Base-by-base conservation (phyloP, 768 basidiomycete species). In the Pleurotus giganteus region DNA sequence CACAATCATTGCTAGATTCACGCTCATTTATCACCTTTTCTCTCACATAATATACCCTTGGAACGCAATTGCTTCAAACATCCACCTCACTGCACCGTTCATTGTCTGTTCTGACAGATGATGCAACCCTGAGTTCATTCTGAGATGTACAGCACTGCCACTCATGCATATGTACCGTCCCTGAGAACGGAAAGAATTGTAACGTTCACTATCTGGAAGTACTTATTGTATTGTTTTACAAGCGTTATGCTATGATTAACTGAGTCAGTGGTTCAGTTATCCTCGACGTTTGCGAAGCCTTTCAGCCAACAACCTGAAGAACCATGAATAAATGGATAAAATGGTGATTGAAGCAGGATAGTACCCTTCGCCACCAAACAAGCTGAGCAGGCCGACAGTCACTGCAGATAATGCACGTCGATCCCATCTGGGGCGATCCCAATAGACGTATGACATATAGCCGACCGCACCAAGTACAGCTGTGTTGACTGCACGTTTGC, bases 361-460 rank as follows among this genome's bases (percentile, higher is more conserved):
- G 66, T 63, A 89, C 84, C 85, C 84, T 74, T 91, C 89, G 31
- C 81, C 79, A 17, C 81, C 78, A 71, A 80, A 83, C 12, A 93
- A 69, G 2, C 81, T 70, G 27, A 88, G 57, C 7, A 91, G 65
- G 4, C 85, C 85, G 32, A 80, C 76, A 5, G 81, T 72, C 19
- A 87, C 70, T 3, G 80, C 76, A 4, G 81, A 81, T 8, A 90
- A 78, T 5, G 74, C 66, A 15, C 83, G 78, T 51, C 79, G 71
- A 65, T 91, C 86, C 89, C 89, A 90, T 2, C 60, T 67, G 1
- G 81, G 77, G 29, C 69, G 68, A 57, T 88, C 72, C 87, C 89
- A 90, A 66, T 89, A 77, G 43, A 68, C 64, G 66, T 88, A 91
- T 0, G 76, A 74, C 55, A 79, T 68, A 65, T 86, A 91, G 2